These are phyloP conservation scores for Leccinum boreale DNA, from an alignment of 768 basidiomycete species.

Conservation along the genomic window DNA sequence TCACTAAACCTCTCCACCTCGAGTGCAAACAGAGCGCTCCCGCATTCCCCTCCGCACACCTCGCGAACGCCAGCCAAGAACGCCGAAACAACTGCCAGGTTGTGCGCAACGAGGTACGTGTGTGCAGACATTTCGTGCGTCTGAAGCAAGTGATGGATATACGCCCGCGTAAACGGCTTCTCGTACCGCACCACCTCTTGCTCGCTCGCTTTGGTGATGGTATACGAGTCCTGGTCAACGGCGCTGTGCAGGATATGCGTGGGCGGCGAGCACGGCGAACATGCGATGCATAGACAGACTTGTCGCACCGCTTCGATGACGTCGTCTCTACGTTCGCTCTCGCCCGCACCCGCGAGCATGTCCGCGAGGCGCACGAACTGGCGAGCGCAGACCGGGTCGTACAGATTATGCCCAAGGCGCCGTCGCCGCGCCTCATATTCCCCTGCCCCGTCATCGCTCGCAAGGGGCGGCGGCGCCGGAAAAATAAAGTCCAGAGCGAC, in stretches of 20 bases:
- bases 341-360: constrained; percentile 24
- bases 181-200: constrained; percentile 12
- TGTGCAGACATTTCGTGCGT: constrained; percentile 93
- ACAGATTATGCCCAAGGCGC: constrained; percentile 72
- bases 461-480: constrained; percentile 40
- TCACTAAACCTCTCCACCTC: constrained; percentile 52
- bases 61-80: constrained; percentile 62
- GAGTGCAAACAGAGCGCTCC: constrained; percentile 27
- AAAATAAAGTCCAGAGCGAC: constrained; percentile 79
- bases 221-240: constrained; percentile 33
- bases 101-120: constrained; percentile 70
- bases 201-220: neutral
- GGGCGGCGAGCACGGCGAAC: constrained; percentile 43
- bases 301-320: neutral
- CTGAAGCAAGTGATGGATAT: constrained; percentile 79
- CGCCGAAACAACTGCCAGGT: constrained; percentile 59
- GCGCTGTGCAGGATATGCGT: constrained; percentile 43
- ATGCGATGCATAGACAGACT: constrained; percentile 54
- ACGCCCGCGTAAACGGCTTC: constrained; percentile 50
- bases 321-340: neutral
- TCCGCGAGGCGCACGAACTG: constrained; percentile 60
- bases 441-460: neutral
- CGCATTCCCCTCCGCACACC: constrained; percentile 7
- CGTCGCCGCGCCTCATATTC: neutral
- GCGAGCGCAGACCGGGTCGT: constrained; percentile 49